A percentile compares a stretch with the other conserved stretches of the same genome.
These are phyloP conservation scores for Laburnicola sp. DNA, from an alignment of 2,329 filamentous ascomycete species.

Conservation along the genomic window DNA sequence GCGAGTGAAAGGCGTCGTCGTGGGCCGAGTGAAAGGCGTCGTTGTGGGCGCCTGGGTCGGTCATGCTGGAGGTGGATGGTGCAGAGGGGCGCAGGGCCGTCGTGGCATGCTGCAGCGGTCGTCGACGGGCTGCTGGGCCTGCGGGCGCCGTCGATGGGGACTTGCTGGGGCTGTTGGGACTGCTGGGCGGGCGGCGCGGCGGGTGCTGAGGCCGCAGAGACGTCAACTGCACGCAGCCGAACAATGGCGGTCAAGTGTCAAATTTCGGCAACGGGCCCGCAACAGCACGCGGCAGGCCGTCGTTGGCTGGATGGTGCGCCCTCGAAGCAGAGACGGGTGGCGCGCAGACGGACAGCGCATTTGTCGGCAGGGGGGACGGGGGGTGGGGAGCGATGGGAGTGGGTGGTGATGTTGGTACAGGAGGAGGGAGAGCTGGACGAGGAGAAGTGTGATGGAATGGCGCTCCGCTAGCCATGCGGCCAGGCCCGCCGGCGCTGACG, in stretches of 20 bases:
- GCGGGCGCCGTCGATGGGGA: neutral
- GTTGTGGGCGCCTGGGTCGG: too few relatives aligned
- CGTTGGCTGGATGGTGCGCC: conserved; percentile 34
- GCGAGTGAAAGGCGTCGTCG: conserved; percentile 41
- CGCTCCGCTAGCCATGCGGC: neutral
- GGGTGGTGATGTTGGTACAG: conserved; percentile 7
- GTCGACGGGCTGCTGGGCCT: neutral
- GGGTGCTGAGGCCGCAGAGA: conserved; percentile 27
- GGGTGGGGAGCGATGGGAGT: conserved; percentile 8
- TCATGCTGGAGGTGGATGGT: conserved; percentile 34
- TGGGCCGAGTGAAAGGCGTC: too few relatives aligned
- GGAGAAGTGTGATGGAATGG: conserved; percentile 12
- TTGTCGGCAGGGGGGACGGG: conserved; percentile 22
- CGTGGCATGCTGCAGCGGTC: conserved; percentile 32
- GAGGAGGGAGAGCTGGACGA: neutral
- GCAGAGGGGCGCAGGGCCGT: conserved; percentile 23
- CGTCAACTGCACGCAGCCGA: conserved; percentile 11
- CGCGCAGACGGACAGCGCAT: conserved; percentile 27
- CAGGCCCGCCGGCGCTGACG: conserved; percentile 1
- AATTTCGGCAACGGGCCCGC: conserved; percentile 8
- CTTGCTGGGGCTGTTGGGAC: too few relatives aligned
- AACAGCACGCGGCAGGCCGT: conserved; percentile 34
- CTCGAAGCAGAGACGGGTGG: conserved; percentile 26
- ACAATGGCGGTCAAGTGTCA: conserved; percentile 31
- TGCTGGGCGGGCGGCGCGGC: conserved; percentile 24